These are phyloP conservation scores for Buxus sempervirens DNA, from an alignment of 164 flowering plant species.

Conservation along the genomic window DNA sequence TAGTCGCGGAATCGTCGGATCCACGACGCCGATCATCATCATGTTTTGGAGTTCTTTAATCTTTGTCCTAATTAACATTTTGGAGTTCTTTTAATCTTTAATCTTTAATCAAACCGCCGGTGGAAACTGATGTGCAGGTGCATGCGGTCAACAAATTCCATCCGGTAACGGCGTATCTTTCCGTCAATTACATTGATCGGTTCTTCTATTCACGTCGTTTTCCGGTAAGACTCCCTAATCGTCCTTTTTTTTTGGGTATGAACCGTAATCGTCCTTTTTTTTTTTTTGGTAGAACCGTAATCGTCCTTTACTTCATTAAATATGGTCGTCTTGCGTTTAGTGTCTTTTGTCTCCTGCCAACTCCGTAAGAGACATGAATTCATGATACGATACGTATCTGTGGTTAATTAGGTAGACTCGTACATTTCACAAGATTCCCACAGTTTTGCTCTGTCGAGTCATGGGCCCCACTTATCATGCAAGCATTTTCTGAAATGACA, in stretches of 20 bases:
- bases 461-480: too few species aligned
- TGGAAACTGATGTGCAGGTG: constrained; percentile 71
- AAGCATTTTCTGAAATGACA: too few species aligned
- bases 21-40: background rate
- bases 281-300: too few species aligned
- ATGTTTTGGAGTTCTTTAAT: background rate
- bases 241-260: background rate
- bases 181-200: constrained; percentile 91
- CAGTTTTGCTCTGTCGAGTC: too few species aligned
- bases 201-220: constrained; percentile 60
- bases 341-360: too few species aligned
- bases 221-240: constrained; percentile 51
- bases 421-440: too few species aligned
- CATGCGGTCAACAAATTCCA: constrained; percentile 61
- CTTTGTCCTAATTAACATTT: background rate
- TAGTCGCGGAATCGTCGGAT: background rate
- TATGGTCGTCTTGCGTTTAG: background rate
- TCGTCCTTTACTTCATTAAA: background rate
- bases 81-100: too few species aligned
- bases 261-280: too few species aligned
- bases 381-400: too few species aligned
- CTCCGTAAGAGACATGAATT: too few species aligned
- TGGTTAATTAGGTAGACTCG: too few species aligned
- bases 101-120: too few species aligned
- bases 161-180: constrained; percentile 86